Evolutionary conservation across 1,284 basidiomycete species (phyloP).

Genomic region (Malassezia globosa): DNA sequence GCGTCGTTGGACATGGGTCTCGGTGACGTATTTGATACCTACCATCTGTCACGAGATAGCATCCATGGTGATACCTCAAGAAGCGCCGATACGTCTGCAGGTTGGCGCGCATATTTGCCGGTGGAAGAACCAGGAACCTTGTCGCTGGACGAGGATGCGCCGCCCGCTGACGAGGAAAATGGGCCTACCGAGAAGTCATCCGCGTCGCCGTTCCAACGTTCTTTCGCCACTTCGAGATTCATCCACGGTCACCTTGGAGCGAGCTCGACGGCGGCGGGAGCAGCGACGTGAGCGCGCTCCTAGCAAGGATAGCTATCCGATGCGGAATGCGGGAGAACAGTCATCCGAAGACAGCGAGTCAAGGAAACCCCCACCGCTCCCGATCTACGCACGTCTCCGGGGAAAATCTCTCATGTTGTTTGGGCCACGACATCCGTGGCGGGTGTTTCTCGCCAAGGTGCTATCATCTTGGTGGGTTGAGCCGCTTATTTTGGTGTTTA

Average conservation of each 20-base stretch:
- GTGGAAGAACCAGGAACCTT: conserved; percentile 1
- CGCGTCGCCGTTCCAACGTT: neutral
- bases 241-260: neutral
- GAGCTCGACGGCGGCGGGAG: neutral
- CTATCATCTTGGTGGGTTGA: conserved; percentile 63
- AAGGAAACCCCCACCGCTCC: neutral
- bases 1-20: conserved; percentile 1
- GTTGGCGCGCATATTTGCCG: conserved; percentile 10
- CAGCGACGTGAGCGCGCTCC: neutral
- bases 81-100: neutral
- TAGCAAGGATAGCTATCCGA: conserved; percentile 9
- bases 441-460: conserved; percentile 19
- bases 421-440: conserved; percentile 51
- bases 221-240: neutral
- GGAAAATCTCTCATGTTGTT: conserved; percentile 71
- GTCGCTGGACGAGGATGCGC: neutral
- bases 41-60: neutral
- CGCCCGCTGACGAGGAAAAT: conserved; percentile 5
- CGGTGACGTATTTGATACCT: conserved; percentile 11
- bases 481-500: conserved; percentile 68
- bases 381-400: conserved; percentile 51
- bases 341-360: neutral
- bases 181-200: neutral
- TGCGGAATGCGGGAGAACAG: conserved; percentile 3
- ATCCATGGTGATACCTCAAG: neutral